Percentiles rank a stretch among this genome's conserved stretches.
Evolutionary conservation across 2,329 filamentous ascomycete genomes (phyloP).

Genomic region (Gnomoniopsis sp.): DNA sequence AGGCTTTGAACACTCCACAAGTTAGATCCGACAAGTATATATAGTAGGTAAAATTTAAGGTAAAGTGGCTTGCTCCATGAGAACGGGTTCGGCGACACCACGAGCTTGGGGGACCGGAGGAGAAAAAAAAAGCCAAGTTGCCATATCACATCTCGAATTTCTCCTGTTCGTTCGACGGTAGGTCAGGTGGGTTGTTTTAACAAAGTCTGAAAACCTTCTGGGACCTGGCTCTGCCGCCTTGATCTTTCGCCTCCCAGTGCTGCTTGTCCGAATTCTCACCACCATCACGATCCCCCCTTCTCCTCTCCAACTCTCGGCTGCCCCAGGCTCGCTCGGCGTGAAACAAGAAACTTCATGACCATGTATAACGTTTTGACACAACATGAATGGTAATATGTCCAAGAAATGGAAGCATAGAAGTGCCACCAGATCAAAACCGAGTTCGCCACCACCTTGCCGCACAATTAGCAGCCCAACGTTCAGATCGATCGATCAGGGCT

Average conservation of each 20-base stretch:
- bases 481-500: neutral
- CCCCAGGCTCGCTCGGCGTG: neutral
- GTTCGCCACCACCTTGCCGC: neutral
- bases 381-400: neutral
- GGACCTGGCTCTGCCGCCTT: neutral
- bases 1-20: neutral
- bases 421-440: too few species aligned
- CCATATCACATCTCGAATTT: neutral
- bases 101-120: neutral
- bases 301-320: neutral
- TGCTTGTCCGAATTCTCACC: neutral
- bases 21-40: neutral
- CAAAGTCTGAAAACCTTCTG: neutral
- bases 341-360: neutral
- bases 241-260: neutral
- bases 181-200: neutral
- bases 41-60: neutral
- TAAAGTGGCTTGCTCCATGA: neutral
- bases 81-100: neutral
- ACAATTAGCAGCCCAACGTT: neutral
- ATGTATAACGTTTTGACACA: neutral
- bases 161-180: neutral
- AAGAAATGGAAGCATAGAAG: neutral
- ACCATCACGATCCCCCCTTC: neutral
- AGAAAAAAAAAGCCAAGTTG: neutral